Base-by-base conservation (phyloP, 2,329 filamentous ascomycete genomes). In the Aureobasidium sp. region DNA sequence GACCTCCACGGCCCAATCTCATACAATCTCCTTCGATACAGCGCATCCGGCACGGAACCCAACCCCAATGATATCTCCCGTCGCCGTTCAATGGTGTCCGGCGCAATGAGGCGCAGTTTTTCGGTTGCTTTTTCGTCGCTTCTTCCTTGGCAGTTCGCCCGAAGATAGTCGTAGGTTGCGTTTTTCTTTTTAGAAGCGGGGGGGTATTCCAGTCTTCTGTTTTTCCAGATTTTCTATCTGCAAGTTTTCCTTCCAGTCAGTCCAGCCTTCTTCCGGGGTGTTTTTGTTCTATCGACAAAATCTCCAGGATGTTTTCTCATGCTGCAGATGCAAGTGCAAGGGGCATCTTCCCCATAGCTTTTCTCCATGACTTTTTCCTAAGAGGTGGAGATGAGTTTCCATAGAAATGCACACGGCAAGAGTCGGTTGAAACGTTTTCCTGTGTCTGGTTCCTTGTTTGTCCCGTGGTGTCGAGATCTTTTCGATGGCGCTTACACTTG, bases 81-180 rank as follows among this genome's bases (percentile, higher is more conserved):
- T 62, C 36, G 50, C 60, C 37, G 14, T 27, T 45, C 32, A 30
- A 41, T 55, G 59, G 59, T 55, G 59, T 61, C 59, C 47, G 59
- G 59, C 59, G 59, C 57, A 59, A 59, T 48, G 49, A 54, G 59
- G 59, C 59, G 59, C 59, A 61, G 32, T 54, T 55, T 57, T 49
- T 42, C 57, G 54, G 54, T 58, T 58, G 41, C 42, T 58, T 58
- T 58, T 37, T 34, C 39, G 27, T 39, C 32, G 9, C 42, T 37
- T 50, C 34, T 34, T 49, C 45, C 32, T 41, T 59, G 42, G 30
- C 32, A 32, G 41, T 59, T 42, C 48, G 16, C 45, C 55, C 44
- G 29, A 59, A 34, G 45, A 27, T 42, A 59, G 57, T 50, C 44
- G 57, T 59, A 59, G 57, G 57, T 59, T 59, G 57, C 45, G 57